Base-by-base conservation (phyloP, 495 filamentous ascomycete species). In the Neurospora sp. region DNA sequence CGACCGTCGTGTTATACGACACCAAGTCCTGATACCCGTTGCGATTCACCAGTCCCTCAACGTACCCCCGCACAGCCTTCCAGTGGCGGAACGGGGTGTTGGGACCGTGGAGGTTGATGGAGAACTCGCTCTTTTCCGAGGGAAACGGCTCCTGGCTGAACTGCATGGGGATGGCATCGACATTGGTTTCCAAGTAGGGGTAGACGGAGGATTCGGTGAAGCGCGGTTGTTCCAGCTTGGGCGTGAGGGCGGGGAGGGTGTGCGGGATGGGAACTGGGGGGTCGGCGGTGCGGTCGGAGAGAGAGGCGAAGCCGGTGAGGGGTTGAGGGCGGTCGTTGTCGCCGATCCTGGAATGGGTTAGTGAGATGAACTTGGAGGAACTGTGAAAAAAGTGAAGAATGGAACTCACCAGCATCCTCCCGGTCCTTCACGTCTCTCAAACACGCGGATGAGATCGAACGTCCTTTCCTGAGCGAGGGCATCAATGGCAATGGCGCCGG, bases 401-500 rank as follows among this genome's bases (percentile, higher is more conserved):
- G 3, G 37, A 27, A 27, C 71, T 54, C 82, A 89, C 89, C 88
- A 90, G 76, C 84, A 86, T 73, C 89, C 89, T 41, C 89, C 89
- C 10, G 86, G 82, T 31, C 81, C 84, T 73, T 89, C 87, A 41
- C 88, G 84, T 39, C 88, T 76, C 75, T 90, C 89, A 78, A 90
- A 90, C 1, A 89, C 88, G 31, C 87, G 84, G 70, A 90, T 86
- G 8, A 82, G 73, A 70, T 89, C 84, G 74, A 90, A 90, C 0
- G 79, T 76, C 71, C 86, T 81, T 74, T 90, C 89, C 74, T 88
- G 83, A 27, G 83, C 83, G 44, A 90, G 77, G 0, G 88, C 88
- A 82, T 90, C 86, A 4, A 89, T 81, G 0, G 88, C 78, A 77
- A 90, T 89, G 70, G 87, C 88, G 11, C 88, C 88, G 0, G 88